phyloP scores from a whole-genome alignment of 2,329 filamentous ascomycete genomes.

The Cadophora sp. region DNA sequence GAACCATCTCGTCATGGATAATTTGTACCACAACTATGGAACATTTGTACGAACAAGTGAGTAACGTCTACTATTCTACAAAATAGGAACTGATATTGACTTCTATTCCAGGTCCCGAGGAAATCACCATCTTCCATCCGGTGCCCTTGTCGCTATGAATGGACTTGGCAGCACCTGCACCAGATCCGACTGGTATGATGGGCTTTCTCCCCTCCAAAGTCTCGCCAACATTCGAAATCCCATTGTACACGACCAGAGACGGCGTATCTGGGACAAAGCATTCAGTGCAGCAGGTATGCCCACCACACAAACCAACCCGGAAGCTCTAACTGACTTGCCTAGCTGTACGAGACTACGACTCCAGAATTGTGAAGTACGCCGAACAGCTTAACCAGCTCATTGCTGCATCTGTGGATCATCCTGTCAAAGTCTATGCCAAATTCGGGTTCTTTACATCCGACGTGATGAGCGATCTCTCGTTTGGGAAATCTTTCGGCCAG shows the following conservation, averaged over 20 bases:
- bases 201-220: not conserved
- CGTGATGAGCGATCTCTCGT: not conserved
- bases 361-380: not conserved
- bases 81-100: not conserved
- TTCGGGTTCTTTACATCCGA: not conserved
- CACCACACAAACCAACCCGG: not conserved
- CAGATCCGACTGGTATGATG: slow-evolving; percentile 5
- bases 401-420: not conserved
- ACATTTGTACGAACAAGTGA: slow-evolving; percentile 8
- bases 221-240: not conserved
- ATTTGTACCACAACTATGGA: not conserved
- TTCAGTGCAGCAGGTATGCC: not conserved
- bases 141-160: slow-evolving; percentile 8
- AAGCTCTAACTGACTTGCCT: not conserved
- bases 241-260: slow-evolving; percentile 1
- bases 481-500: not conserved
- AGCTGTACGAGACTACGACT: slow-evolving; percentile 11
- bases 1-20: slow-evolving; percentile 12
- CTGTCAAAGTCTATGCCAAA: not conserved
- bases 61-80: not conserved
- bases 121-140: slow-evolving; percentile 2
- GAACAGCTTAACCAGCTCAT: not conserved
- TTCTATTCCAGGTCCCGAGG: not conserved
- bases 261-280: slow-evolving; percentile 10
- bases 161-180: not conserved